Conservation (phyloP, 2,329 filamentous ascomycete genomes). For the Fusarium newnesense region DNA sequence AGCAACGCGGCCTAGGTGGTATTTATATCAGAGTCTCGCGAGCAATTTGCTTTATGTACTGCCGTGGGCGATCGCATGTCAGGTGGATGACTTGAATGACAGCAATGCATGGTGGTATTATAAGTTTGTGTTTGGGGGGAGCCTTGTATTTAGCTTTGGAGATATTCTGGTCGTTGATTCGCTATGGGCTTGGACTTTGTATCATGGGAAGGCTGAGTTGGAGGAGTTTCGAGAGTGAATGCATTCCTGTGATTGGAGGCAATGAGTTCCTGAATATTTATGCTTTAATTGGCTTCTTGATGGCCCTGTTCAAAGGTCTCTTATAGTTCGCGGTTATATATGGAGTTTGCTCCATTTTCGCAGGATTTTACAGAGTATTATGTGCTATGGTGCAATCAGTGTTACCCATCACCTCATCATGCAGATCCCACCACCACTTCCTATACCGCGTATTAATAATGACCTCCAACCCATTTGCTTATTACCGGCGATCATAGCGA, state of each 20-base stretch:
- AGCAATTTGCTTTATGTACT: constrained; percentile 76
- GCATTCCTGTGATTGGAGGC: not conserved
- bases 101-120: constrained; percentile 75
- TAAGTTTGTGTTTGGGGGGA: constrained; percentile 73
- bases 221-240: constrained; percentile 46
- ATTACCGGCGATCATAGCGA: not conserved
- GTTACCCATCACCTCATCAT: constrained; percentile 18
- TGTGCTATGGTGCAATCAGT: constrained; percentile 16
- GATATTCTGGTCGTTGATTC: constrained; percentile 61
- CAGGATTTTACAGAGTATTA: not conserved
- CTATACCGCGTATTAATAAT: constrained; percentile 2
- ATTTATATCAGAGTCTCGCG: constrained; percentile 72
- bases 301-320: fast-evolving
- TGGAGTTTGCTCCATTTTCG: too few relatives aligned
- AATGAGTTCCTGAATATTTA: not conserved
- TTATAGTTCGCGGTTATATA: fast-evolving
- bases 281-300: fast-evolving
- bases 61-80: constrained; percentile 75
- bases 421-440: not conserved
- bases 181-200: constrained; percentile 63
- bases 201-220: constrained; percentile 55
- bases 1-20: constrained; percentile 77
- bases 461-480: not conserved
- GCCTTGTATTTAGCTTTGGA: constrained; percentile 73
- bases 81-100: constrained; percentile 57